Evolutionary conservation across 2,329 filamentous ascomycete genomes (phyloP).

Genomic region (Sphaerulina musiva): DNA sequence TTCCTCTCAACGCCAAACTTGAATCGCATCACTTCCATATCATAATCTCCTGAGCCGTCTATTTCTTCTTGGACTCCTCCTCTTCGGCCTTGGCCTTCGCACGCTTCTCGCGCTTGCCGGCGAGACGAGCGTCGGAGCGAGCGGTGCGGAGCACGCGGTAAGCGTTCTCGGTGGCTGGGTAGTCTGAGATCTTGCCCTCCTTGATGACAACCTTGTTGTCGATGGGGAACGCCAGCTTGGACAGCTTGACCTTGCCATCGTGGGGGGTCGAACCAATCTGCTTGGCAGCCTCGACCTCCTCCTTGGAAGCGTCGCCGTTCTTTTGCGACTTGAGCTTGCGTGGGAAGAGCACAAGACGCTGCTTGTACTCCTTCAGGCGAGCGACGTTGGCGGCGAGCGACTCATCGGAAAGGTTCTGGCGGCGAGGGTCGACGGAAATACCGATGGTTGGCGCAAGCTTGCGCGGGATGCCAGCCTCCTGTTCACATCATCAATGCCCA

Average conservation of each 20-base stretch:
- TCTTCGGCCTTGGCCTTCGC: constrained; percentile 80
- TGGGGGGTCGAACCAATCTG: constrained; percentile 42
- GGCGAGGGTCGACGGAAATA: constrained; percentile 92
- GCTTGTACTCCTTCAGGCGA: constrained; percentile 96
- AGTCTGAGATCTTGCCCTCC: constrained; percentile 70
- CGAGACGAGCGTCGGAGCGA: constrained; percentile 73
- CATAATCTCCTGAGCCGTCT: constrained; percentile 34
- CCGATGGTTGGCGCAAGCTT: constrained; percentile 92
- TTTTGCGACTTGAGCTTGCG: constrained; percentile 90
- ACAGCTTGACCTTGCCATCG: constrained; percentile 39
- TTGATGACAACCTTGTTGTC: constrained; percentile 64
- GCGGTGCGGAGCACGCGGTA: constrained; percentile 79
- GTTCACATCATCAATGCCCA: constrained; percentile 20
- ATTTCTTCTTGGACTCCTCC: constrained; percentile 75
- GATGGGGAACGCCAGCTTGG: constrained; percentile 61
- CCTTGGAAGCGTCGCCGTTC: constrained; percentile 81
- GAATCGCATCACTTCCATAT: constrained; percentile 22
- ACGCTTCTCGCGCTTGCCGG: constrained; percentile 88
- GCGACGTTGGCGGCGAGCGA: constrained; percentile 89
- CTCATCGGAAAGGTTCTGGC: constrained; percentile 96
- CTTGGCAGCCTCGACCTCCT: constrained; percentile 67
- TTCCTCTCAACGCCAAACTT: constrained; percentile 22
- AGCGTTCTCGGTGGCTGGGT: constrained; percentile 70
- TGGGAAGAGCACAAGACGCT: constrained; percentile 94
- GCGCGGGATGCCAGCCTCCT: constrained; percentile 94